Base-by-base conservation (phyloP, 2,329 filamentous ascomycete species). In the Aschersonia sp. region DNA sequence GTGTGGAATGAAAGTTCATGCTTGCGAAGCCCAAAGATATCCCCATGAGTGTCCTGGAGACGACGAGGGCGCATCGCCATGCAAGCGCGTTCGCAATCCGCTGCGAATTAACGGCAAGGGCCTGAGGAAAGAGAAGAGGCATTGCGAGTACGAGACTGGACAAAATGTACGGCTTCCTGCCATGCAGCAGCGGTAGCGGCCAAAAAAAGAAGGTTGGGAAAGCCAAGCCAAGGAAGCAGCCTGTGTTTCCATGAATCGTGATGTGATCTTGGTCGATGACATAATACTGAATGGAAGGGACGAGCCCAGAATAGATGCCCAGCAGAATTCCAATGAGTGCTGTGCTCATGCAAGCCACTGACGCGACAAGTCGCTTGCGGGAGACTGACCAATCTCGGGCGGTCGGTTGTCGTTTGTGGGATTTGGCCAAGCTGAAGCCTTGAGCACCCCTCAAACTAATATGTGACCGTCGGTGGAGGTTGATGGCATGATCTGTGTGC, bases 231-330 rank as follows among this genome's bases (percentile, higher is more conserved):
- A 84, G 58, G 58, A 85, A 89, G 47, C 88, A 74, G 30, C 79
- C 74, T 12, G 85, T 82, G 54, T 89, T 89, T 3, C 85, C 85
- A 38, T 86, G 69, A 31, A 88, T 79, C 2, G 79, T 73, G 50
- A 77, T 71, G 55, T 87, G 83, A 43, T 77, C 65, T 51, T 80
- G 72, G 55, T 89, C 84, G 30, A 78, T 79, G 52, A 89, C 77
- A 55, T 80, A 81, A 60, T 88, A 88, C 58, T 89, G 84, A 30
- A 89, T 85, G 3, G 80, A 77, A n/a, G 85, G 84, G 1, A 88
- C 84, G 54, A 88, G 74, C 3, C 85, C 85, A 48, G 83, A 81
- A 59, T 89, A 91, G 29, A 89, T 83, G 1, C 85, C 85, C 49
- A 86, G 68, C 29, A 88, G 69, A 30, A 85, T 66, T 0, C 85